Conservation (phyloP, 345 rosid genomes). For the Odontarrhena argentea region DNA sequence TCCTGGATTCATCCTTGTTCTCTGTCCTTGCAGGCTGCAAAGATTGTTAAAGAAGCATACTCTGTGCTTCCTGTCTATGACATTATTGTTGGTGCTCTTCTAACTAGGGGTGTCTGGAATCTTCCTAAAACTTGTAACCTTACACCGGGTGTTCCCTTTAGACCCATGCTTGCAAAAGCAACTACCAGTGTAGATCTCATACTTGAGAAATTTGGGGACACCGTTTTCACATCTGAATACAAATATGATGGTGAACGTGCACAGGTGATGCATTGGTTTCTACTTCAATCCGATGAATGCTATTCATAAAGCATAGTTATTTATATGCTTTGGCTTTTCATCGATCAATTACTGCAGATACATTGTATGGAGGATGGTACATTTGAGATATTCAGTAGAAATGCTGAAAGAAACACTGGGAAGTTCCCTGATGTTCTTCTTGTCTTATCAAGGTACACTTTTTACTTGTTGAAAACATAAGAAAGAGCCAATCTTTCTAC, state of each 20-base stretch:
- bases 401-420: constrained; percentile 88
- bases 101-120: constrained; percentile 79
- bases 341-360: constrained; percentile 50
- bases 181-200: constrained; percentile 83
- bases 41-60: constrained; percentile 82
- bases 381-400: constrained; percentile 93
- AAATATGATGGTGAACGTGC: constrained; percentile 99
- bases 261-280: constrained; percentile 56
- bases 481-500: constrained; percentile 21
- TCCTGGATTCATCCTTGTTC: constrained; percentile 15
- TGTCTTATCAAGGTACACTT: constrained; percentile 65
- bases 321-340: constrained; percentile 18
- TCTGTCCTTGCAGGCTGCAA: constrained; percentile 65
- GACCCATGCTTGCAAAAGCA: constrained; percentile 97
- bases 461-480: constrained; percentile 19
- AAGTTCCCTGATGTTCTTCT: constrained; percentile 86
- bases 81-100: constrained; percentile 80
- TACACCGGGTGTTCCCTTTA: constrained; percentile 80
- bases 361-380: constrained; percentile 86
- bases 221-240: constrained; percentile 79
- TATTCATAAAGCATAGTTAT: constrained; percentile 8
- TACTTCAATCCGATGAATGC: constrained; percentile 9
- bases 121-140: constrained; percentile 72
- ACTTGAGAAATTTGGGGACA: constrained; percentile 78
- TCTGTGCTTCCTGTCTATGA: constrained; percentile 94